Evolutionary conservation across 2,329 filamentous ascomycete genomes (phyloP).

Genomic region (Trichoderma citrinoviride): DNA sequence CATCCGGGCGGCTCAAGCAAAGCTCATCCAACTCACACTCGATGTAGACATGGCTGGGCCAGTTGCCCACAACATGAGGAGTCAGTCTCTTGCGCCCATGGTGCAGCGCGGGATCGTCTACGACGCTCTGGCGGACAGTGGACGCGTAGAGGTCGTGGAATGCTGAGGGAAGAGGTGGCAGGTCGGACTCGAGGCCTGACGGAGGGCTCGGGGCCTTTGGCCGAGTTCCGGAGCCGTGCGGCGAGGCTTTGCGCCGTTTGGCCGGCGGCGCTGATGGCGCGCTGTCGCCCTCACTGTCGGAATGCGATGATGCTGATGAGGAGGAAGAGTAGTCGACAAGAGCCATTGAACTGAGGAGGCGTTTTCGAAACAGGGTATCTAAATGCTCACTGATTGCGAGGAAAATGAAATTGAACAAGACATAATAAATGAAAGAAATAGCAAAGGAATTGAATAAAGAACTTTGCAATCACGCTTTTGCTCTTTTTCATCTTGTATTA

Average conservation of each 20-base stretch:
- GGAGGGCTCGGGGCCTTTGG: not conserved
- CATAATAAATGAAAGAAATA: too few species aligned
- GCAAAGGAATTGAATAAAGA: too few species aligned
- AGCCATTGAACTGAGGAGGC: constrained; percentile 45
- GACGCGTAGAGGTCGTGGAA: constrained; percentile 92
- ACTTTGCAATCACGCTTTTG: too few species aligned
- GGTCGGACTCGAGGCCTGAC: constrained; percentile 26
- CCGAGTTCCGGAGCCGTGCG: constrained; percentile 8
- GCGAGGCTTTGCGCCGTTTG: constrained; percentile 36
- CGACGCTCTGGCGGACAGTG: constrained; percentile 70
- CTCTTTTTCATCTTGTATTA: too few species aligned
- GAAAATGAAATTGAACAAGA: too few species aligned
- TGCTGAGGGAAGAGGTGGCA: constrained; percentile 72
- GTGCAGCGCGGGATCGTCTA: constrained; percentile 81
- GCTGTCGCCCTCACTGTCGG: constrained; percentile 27
- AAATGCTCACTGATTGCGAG: too few species aligned
- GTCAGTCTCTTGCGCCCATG: constrained; percentile 77
- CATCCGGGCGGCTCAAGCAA: too few species aligned
- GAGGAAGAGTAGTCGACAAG: constrained; percentile 65
- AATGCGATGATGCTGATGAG: constrained; percentile 26
- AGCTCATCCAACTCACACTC: constrained; percentile 63
- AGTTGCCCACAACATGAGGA: constrained; percentile 84
- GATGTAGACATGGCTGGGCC: constrained; percentile 89
- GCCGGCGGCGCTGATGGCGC: constrained; percentile 34
- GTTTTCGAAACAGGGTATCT: too few species aligned